Evolutionary conservation across 1,284 basidiomycete species (phyloP), one percentile per base, ranked within the genome.

Genomic region (Cryptococcus depauperatus): DNA sequence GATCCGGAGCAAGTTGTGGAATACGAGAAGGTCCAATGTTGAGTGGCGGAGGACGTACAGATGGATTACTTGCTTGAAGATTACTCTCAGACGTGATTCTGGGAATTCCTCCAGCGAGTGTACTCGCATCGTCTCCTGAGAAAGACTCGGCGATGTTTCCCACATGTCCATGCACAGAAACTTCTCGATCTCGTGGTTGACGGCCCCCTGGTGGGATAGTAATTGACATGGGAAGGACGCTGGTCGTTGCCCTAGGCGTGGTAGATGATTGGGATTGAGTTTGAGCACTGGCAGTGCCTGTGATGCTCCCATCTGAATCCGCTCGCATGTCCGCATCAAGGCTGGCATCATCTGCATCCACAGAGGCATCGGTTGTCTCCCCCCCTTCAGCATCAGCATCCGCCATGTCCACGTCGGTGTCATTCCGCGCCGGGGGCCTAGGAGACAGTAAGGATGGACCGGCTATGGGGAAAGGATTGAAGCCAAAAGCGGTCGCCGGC

Each of bases 351-450:
- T 52, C 53, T 4, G 49, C 55, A 29, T 55, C 59, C 11, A 57
- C 48, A 2, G 58, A 61, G 3, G 57, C 54, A 7, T 51, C 55
- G 41, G 64, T 65, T 9, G 62, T 61, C 25, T 57, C 59, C 27
- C 58, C 65, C 14, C 60, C 46, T 48, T 68, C 66, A n/a, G 47
- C 62, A 48, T 68, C 66, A n/a, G 64, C 66, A 64, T 67, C 66
- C 33, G 67, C 66, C 14, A 69, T 64, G 39, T 69, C 66, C 10
- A 63, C 62, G 37, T 69, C 66, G 10, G 63, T 66, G 43, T 67
- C 66, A 13, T 39, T 43, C 14, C n/a, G 35, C 9, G 16, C 6
- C 35, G 21, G 35, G 44, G 3, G 25, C 16, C 19, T 26, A 22
- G 22, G 18, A n/a, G n/a, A n/a, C n/a, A n/a, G n/a, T n/a, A n/a